Percentiles rank a stretch among this genome's conserved stretches.
Conservation (phyloP, 768 basidiomycete genomes). For the Daedaleopsis sinensis region DNA sequence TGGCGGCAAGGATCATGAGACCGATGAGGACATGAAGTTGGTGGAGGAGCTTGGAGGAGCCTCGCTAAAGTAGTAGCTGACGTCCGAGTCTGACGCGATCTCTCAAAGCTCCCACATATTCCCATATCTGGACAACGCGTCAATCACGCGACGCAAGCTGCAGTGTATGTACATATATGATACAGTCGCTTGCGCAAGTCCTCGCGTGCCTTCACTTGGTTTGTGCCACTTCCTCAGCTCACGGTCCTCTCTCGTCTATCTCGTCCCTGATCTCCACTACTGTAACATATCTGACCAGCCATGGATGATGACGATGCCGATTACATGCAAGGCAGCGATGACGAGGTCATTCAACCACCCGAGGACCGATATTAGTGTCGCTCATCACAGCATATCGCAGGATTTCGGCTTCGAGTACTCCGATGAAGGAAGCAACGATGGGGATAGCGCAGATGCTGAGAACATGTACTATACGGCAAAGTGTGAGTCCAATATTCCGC, state of each 20-base stretch:
- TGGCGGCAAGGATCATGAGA: slow-evolving; percentile 2
- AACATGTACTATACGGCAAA: slow-evolving; percentile 99
- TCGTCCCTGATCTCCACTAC: not conserved
- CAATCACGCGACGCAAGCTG: slow-evolving; percentile 19
- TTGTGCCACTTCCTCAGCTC: slow-evolving; percentile 2
- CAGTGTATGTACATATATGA: too few species aligned
- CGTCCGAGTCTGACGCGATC: slow-evolving; percentile 8
- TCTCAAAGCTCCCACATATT: not conserved
- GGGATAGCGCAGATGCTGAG: slow-evolving; percentile 87
- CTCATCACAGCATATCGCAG: slow-evolving; percentile 40
- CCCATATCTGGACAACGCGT: slow-evolving; percentile 20
- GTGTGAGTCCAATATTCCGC: slow-evolving; percentile 51
- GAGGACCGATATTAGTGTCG: slow-evolving; percentile 8
- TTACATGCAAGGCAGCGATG: slow-evolving; percentile 89
- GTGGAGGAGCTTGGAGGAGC: not conserved
- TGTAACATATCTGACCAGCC: slow-evolving; percentile 11
- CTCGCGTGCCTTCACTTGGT: not conserved
- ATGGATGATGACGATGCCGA: slow-evolving; percentile 97
- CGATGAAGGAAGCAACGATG: slow-evolving; percentile 81
- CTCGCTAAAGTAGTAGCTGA: not conserved
- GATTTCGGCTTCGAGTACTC: slow-evolving; percentile 98
- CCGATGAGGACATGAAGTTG: slow-evolving; percentile 14
- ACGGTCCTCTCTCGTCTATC: not conserved
- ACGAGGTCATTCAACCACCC: slow-evolving; percentile 56
- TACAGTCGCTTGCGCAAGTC: not conserved